These are phyloP conservation scores for Flaveria ramosissima DNA, from an alignment of 129 eudicot species.

Conservation along the genomic window DNA sequence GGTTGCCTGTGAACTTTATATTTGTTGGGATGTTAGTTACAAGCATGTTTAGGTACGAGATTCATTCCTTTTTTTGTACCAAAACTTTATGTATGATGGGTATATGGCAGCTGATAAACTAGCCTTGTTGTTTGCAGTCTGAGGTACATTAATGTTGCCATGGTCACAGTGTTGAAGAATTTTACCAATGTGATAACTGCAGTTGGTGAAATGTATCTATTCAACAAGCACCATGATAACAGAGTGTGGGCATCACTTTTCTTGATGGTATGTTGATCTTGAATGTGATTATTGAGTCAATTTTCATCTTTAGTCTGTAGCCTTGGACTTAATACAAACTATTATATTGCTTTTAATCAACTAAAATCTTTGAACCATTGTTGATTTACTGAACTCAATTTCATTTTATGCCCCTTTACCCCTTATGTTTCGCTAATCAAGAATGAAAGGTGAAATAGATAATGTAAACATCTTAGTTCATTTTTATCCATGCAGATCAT, in stretches of 20 bases:
- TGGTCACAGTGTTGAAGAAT: slow-evolving; percentile 98
- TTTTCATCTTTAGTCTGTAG: slow-evolving; percentile 12
- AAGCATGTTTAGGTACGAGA: slow-evolving; percentile 93
- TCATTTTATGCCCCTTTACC: background rate
- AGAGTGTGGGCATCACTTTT: slow-evolving; percentile 96
- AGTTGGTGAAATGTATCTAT: slow-evolving; percentile 97
- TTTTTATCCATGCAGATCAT: slow-evolving; percentile 63
- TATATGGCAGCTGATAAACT: slow-evolving; percentile 4
- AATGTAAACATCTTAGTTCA: background rate
- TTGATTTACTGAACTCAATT: slow-evolving; percentile 5
- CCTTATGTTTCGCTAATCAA: background rate
- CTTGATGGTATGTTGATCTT: slow-evolving; percentile 69
- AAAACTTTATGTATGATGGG: background rate
- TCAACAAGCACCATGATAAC: slow-evolving; percentile 88
- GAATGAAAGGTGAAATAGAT: background rate
- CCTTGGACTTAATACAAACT: background rate
- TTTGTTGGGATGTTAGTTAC: slow-evolving; percentile 98
- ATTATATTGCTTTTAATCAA: background rate
- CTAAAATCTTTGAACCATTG: slow-evolving; percentile 6
- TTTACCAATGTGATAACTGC: slow-evolving; percentile 97
- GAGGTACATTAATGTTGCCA: slow-evolving; percentile 92
- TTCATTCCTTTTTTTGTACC: slow-evolving; percentile 8
- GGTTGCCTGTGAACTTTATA: slow-evolving; percentile 94
- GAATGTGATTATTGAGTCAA: background rate
- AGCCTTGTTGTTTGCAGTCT: slow-evolving; percentile 56